Percentiles rank a stretch among this genome's conserved stretches.
Evolutionary conservation across 139 green algal genomes (phyloP).

Genomic region (Astrephomene gubernaculifera): DNA sequence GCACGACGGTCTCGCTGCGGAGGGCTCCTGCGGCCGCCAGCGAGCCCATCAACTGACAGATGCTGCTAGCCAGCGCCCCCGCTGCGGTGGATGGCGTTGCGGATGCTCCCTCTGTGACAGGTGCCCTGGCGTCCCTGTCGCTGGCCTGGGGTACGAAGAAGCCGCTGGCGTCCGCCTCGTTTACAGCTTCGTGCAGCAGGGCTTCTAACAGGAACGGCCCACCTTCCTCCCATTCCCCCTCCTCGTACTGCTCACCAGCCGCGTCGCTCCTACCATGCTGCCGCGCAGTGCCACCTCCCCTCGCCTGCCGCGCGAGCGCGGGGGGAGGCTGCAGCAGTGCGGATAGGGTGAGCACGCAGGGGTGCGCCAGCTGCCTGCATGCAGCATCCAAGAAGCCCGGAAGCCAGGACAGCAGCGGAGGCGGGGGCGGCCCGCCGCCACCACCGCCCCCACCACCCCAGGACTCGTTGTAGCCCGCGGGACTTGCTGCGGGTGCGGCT

Average conservation of each 20-base stretch:
- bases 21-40: background rate
- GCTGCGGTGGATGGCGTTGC: no score
- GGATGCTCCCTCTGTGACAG: no score
- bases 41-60: background rate
- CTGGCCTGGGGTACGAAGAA: no score
- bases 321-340: no score
- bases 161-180: background rate
- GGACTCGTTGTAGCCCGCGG: background rate
- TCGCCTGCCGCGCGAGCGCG: background rate
- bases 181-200: background rate
- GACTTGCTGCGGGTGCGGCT: background rate
- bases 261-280: background rate
- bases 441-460: background rate
- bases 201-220: background rate
- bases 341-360: background rate
- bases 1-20: background rate
- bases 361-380: slow-evolving; percentile 3
- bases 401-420: background rate
- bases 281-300: background rate
- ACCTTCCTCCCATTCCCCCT: background rate
- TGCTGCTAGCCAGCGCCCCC: no score
- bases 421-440: background rate
- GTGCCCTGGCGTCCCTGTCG: no score
- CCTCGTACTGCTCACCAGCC: background rate
- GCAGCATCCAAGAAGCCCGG: background rate